These are phyloP conservation scores for Talaromyces albobiverticillius DNA, from an alignment of 2,329 filamentous ascomycete genomes.

Conservation along the genomic window DNA sequence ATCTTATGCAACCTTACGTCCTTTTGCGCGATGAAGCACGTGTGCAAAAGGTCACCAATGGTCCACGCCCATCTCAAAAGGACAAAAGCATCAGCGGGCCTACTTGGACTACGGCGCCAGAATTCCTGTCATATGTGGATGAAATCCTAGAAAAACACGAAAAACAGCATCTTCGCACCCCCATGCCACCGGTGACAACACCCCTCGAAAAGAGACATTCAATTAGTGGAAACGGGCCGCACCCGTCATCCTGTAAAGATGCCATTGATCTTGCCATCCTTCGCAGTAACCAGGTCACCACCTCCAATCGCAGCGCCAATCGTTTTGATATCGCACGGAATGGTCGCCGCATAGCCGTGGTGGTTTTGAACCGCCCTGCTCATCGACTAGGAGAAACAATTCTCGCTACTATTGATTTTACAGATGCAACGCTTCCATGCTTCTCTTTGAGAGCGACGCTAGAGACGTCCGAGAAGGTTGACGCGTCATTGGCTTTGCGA, in stretches of 20 bases:
- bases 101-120: conserved; percentile 52
- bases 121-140: conserved; percentile 75
- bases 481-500: conserved; percentile 74
- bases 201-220: conserved; percentile 62
- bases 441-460: conserved; percentile 82
- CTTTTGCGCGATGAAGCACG: conserved; percentile 79
- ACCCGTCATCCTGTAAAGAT: conserved; percentile 66
- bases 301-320: conserved; percentile 77
- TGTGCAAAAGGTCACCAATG: conserved; percentile 52
- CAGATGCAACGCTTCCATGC: conserved; percentile 71
- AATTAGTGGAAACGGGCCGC: conserved; percentile 51
- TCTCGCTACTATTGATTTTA: conserved; percentile 80
- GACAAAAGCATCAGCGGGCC: conserved; percentile 38
- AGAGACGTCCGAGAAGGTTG: conserved; percentile 82
- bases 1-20: conserved; percentile 91
- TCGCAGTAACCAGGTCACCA: conserved; percentile 67
- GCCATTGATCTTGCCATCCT: conserved; percentile 88
- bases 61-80: conserved; percentile 35
- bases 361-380: conserved; percentile 82
- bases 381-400: conserved; percentile 88
- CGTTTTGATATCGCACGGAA: conserved; percentile 93
- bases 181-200: conserved; percentile 64
- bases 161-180: conserved; percentile 51
- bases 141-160: conserved; percentile 58
- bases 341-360: conserved; percentile 84